A percentile compares a stretch with the other conserved stretches of the same genome.
Conservation (phyloP, 805 yeast genomes). For the Zygosaccharomyces gambellarensis region DNA sequence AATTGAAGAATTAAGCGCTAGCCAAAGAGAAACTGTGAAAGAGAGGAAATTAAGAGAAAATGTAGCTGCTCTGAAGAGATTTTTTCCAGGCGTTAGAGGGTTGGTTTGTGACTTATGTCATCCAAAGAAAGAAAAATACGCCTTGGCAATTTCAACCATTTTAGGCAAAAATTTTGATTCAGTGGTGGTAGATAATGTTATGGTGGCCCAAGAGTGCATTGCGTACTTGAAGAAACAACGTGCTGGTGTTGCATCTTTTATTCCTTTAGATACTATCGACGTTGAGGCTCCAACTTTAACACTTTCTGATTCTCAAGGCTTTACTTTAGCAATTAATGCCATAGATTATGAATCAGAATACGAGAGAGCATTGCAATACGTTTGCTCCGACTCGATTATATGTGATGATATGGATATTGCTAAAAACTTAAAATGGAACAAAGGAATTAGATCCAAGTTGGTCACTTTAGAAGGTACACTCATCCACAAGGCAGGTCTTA, state of each 20-base stretch:
- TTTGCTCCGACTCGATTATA: conserved; percentile 72
- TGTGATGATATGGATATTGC: conserved; percentile 71
- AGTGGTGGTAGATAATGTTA: conserved; percentile 68
- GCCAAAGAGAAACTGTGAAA: conserved; percentile 66
- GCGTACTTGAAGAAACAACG: conserved; percentile 78
- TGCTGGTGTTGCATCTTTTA: conserved; percentile 78
- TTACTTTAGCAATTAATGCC: conserved; percentile 57
- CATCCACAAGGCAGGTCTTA: conserved; percentile 78
- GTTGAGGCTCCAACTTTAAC: conserved; percentile 53
- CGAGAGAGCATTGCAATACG: conserved; percentile 75
- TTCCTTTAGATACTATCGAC: conserved; percentile 77
- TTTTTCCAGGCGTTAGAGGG: conserved; percentile 85
- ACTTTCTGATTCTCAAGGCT: conserved; percentile 20
- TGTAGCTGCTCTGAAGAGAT: conserved; percentile 58
- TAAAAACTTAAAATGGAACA: conserved; percentile 64
- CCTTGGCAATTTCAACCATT: conserved; percentile 66
- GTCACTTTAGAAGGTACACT: conserved; percentile 82
- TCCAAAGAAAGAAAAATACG: conserved; percentile 69
- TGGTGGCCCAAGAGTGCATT: conserved; percentile 71
- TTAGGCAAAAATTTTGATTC: conserved; percentile 79
- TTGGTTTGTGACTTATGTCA: conserved; percentile 72
- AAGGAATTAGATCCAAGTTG: conserved; percentile 53
- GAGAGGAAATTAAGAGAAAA: conserved; percentile 72
- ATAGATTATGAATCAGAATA: conserved; percentile 61
- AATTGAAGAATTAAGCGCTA: conserved; percentile 70